These are phyloP conservation scores for Trichodelitschia bisporula DNA, from an alignment of 495 filamentous ascomycete species.

Conservation along the genomic window DNA sequence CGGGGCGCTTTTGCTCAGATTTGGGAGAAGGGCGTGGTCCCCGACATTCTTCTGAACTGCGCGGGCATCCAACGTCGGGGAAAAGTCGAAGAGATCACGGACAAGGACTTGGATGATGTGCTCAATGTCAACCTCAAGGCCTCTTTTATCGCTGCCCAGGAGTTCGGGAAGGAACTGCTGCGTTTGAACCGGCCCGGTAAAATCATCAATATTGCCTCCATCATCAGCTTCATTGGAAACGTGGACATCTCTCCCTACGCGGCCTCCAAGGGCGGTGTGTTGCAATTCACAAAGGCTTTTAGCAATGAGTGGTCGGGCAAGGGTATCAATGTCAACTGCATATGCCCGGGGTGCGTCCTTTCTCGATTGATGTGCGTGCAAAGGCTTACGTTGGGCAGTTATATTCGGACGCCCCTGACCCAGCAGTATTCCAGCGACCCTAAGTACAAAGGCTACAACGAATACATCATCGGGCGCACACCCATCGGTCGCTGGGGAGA, in stretches of 20 bases:
- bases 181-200: slow-evolving; percentile 6
- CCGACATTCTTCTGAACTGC: slow-evolving; percentile 8
- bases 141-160: slow-evolving; percentile 5
- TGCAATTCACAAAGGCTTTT: slow-evolving; percentile 12
- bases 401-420: slow-evolving; percentile 9
- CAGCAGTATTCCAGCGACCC: slow-evolving; percentile 5
- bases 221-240: slow-evolving; percentile 9
- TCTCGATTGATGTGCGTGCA: no score
- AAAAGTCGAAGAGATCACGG: slow-evolving; percentile 3
- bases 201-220: slow-evolving; percentile 10
- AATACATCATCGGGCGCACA: slow-evolving; percentile 6
- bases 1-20: slow-evolving; percentile 2
- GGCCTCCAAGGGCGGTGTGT: slow-evolving; percentile 10
- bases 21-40: slow-evolving; percentile 1
- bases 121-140: slow-evolving; percentile 12
- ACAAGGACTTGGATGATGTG: slow-evolving; percentile 9
- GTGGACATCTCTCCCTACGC: slow-evolving; percentile 10
- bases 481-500: slow-evolving; percentile 10
- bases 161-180: slow-evolving; percentile 9
- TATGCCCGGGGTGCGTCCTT: slow-evolving; percentile 8
- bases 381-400: no score
- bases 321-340: slow-evolving; percentile 10
- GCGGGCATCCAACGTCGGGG: slow-evolving; percentile 5
- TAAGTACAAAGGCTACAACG: slow-evolving; percentile 7
- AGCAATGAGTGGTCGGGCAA: slow-evolving; percentile 14